Evolutionary conservation across 441 rosid species (phyloP).

Genomic region (Pelargonium citronellum): DNA sequence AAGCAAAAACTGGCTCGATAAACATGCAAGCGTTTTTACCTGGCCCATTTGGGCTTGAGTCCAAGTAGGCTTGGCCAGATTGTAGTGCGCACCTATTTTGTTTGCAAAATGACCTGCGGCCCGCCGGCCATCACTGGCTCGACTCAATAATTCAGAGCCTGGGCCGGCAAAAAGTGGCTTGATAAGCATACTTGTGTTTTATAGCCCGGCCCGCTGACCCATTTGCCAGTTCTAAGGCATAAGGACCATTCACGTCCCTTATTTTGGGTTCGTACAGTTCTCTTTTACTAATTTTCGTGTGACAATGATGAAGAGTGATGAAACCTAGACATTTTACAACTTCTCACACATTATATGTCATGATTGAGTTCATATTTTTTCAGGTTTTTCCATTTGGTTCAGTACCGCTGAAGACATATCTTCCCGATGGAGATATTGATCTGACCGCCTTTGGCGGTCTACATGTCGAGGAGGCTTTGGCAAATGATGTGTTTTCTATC

Average conservation of each 20-base stretch:
- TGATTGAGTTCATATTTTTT: conserved; percentile 19
- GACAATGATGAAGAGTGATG: not conserved
- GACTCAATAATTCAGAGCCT: no score
- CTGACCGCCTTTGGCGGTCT: conserved; percentile 66
- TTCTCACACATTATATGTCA: conserved; percentile 2
- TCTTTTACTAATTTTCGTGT: not conserved
- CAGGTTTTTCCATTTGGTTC: conserved; percentile 87
- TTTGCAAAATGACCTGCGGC: no score
- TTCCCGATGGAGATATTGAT: conserved; percentile 95
- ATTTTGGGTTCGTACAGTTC: not conserved
- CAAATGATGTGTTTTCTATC: conserved; percentile 51
- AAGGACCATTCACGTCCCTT: not conserved
- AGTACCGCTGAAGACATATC: conserved; percentile 88
- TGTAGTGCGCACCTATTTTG: no score
- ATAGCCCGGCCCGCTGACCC: no score
- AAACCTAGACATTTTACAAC: not conserved
- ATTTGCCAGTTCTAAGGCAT: no score
- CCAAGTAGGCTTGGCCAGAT: no score
- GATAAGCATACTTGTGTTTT: no score
- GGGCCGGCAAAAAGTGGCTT: no score
- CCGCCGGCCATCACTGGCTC: no score
- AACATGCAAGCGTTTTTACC: no score
- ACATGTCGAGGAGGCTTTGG: conserved; percentile 59
- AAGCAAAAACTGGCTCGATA: no score
- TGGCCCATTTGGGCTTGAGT: no score